A percentile compares a stretch with the other conserved stretches of the same genome.
phyloP scores from a whole-genome alignment of 208 protist species.

The Porcisia hertigi region DNA sequence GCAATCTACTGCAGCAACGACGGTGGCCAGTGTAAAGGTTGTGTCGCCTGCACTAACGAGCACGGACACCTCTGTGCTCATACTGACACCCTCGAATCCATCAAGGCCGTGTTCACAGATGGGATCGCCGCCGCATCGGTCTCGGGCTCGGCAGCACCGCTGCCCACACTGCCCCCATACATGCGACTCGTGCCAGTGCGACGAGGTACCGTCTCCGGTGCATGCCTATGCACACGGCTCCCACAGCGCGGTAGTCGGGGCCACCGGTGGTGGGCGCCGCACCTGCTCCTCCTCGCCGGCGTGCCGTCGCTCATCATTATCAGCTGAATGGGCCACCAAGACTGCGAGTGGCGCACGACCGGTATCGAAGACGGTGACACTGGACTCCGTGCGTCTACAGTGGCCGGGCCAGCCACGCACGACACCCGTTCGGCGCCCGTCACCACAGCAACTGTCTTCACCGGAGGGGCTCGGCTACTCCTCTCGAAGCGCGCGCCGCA shows the following conservation, averaged over 20 bases:
- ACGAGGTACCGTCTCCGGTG: slow-evolving; percentile 10
- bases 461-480: neutral
- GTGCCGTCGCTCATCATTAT: neutral
- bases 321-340: neutral
- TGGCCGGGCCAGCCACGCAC: slow-evolving; percentile 20
- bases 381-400: slow-evolving; percentile 16
- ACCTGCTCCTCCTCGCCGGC: neutral
- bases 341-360: neutral
- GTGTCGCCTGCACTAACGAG: slow-evolving; percentile 13
- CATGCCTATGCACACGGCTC: neutral
- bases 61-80: slow-evolving; percentile 29
- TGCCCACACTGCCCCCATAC: slow-evolving; percentile 21
- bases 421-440: neutral
- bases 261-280: neutral
- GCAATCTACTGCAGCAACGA: neutral
- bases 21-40: neutral
- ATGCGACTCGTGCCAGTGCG: slow-evolving; percentile 14
- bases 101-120: slow-evolving; percentile 12
- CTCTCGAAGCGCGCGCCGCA: neutral
- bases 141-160: slow-evolving; percentile 2
- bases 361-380: neutral
- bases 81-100: slow-evolving; percentile 17
- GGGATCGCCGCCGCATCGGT: slow-evolving; percentile 2
- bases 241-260: neutral
- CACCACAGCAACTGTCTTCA: neutral